A percentile compares a stretch with the other conserved stretches of the same genome.
Evolutionary conservation across 2,329 filamentous ascomycete genomes (phyloP).

Genomic region (Verticillium nonalfalfae): DNA sequence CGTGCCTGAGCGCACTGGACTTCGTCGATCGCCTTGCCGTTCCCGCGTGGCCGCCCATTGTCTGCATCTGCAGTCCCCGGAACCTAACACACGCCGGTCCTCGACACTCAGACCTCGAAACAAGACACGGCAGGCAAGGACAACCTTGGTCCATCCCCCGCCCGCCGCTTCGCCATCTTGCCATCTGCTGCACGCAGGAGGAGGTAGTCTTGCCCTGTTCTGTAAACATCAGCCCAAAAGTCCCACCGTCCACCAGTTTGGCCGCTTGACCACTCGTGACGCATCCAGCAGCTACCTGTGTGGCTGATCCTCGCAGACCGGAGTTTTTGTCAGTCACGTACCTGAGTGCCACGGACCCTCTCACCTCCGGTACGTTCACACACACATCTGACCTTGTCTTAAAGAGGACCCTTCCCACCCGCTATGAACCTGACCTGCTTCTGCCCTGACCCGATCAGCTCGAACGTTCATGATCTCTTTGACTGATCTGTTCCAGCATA

Average conservation of each 20-base stretch:
- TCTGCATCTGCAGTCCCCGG: constrained; percentile 21
- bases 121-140: constrained; percentile 18
- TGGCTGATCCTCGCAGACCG: constrained; percentile 13
- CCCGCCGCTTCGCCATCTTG: constrained; percentile 9
- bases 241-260: constrained; percentile 7
- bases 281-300: constrained; percentile 13
- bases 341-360: constrained; percentile 15
- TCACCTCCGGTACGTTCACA: constrained; percentile 13
- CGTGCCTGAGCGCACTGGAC: constrained; percentile 14
- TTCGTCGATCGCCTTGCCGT: constrained; percentile 9
- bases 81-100: constrained; percentile 23
- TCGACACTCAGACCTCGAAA: constrained; percentile 24
- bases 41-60: constrained; percentile 16
- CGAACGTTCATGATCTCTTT: constrained; percentile 12
- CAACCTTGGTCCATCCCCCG: constrained; percentile 17
- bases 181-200: constrained; percentile 13
- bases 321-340: constrained; percentile 12
- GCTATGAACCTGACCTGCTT: constrained; percentile 10
- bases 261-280: constrained; percentile 14
- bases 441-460: constrained; percentile 10
- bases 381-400: constrained; percentile 10
- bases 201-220: constrained; percentile 15
- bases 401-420: constrained; percentile 19
- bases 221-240: constrained; percentile 8
- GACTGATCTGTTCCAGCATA: constrained; percentile 10